Conservation (phyloP, 1,284 basidiomycete species). For the Peniophora sp. region DNA sequence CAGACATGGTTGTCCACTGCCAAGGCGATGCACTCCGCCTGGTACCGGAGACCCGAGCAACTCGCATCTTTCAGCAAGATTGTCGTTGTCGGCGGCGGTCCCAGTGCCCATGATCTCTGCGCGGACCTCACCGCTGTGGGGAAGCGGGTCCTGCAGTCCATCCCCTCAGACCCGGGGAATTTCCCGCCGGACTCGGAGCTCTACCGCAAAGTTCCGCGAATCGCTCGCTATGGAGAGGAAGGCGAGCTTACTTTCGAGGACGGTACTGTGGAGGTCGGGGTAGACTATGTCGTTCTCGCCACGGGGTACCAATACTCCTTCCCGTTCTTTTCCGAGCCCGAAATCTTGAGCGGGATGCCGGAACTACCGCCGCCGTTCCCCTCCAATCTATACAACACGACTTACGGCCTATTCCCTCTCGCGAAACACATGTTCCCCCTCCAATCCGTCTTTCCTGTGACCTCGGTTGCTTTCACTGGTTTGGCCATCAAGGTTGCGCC, state of each 20-base stretch:
- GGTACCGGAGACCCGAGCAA: slow-evolving; percentile 50
- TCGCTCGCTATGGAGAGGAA: slow-evolving; percentile 32
- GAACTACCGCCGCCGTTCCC: slow-evolving; percentile 40
- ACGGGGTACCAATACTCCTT: slow-evolving; percentile 64
- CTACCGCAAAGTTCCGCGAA: slow-evolving; percentile 35
- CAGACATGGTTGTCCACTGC: slow-evolving; percentile 42
- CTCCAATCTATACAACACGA: slow-evolving; percentile 48
- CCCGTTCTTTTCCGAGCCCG: slow-evolving; percentile 42
- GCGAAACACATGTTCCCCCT: slow-evolving; percentile 44
- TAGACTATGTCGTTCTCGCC: slow-evolving; percentile 61
- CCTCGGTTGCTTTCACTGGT: slow-evolving; percentile 57
- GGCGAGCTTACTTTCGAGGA: slow-evolving; percentile 54
- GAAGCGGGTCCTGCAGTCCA: slow-evolving; percentile 47
- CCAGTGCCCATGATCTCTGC: slow-evolving; percentile 60
- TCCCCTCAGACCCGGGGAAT: slow-evolving; percentile 20
- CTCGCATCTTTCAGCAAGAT: slow-evolving; percentile 35
- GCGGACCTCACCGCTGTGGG: slow-evolving; percentile 42
- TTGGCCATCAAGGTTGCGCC: slow-evolving; percentile 50
- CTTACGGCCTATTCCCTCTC: slow-evolving; percentile 58
- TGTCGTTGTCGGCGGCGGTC: slow-evolving; percentile 64
- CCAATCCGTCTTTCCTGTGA: slow-evolving; percentile 36
- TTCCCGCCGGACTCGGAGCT: slow-evolving; percentile 23
- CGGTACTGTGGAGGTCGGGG: slow-evolving; percentile 39
- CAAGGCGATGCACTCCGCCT: slow-evolving; percentile 53
- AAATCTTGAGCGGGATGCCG: slow-evolving; percentile 25